Evolutionary conservation across 441 rosid species (phyloP), one percentile per base, ranked within the genome.

Genomic region (California macrophylla): DNA sequence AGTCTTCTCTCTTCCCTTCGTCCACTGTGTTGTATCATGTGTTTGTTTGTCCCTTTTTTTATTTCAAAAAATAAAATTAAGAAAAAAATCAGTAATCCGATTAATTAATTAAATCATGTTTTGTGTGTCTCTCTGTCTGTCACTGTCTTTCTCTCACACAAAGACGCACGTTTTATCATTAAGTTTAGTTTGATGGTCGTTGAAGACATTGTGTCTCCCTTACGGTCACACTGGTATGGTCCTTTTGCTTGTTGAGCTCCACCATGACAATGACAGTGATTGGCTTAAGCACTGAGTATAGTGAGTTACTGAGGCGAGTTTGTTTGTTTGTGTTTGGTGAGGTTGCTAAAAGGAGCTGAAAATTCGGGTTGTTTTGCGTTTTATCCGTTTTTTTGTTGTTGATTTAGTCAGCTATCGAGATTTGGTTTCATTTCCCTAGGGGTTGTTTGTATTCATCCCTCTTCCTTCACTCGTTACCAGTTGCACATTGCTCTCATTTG

Each of bases 291-390:
- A 56, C 24, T 23, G 66, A 40, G 66, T 56, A 64, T 15, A 38
- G 50, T 61, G 66, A 23, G 64, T 16, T 12, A 3, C 50, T 42
- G 15, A 21, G 34, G 16, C 38, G 68, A 25, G 56, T 26, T 9
- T 67, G 66, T 67, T n/a, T 62, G 69, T 30, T 61, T 73, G 28
- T 66, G 66, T 71, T 40, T 24, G 70, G 71, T 70, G 45, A 73
- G 72, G 72, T 74, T 21, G 58, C 58, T 50, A 58, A 77, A 68
- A 63, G n/a, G 62, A 66, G 47, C 73, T 62, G 70, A 69, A 26
- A 38, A 36, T 47, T 71, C 61, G 61, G 61, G 26, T 42, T 60
- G 8, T 36, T 23, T 18, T 42, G 21, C 74, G 70, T 66, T 68
- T 28, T 52, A 64, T 36, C 21, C 34, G 36, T 6, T 20, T 50